Evolutionary conservation across 805 yeast genomes (phyloP), one percentile per base, ranked within the genome.

Genomic region (Teunomyces kruisii): DNA sequence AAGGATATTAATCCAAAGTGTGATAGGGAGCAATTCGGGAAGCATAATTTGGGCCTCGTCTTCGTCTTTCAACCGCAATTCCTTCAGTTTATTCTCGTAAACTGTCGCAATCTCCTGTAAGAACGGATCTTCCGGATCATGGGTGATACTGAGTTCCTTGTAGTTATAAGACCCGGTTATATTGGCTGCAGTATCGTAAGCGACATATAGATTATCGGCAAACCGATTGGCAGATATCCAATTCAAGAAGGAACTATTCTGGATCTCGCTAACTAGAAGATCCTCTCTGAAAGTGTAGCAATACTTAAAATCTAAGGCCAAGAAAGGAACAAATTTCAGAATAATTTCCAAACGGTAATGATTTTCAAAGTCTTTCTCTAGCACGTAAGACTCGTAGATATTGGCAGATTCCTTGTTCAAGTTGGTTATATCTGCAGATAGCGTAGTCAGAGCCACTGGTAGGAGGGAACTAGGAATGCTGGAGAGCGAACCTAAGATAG

Each of bases 381-480:
- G 42, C n/a, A 61, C 39, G 10, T 35, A 37, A 17, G 48, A 43
- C 33, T 55, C 53, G 43, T 60, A 64, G 7, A 42, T 39, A 44
- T 66, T 65, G 4, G 56, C 52, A 8, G 59, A 51, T 15, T 54
- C 60, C 9, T 45, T 45, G 16, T 39, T 38, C 30, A 58, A 40
- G 10, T 56, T 59, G 12, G 69, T 61, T 29, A 65, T 62, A 47
- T 65, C 70, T 12, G 59, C 55, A 2, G 67, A 58, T n/a, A 55
- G 40, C 1, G 56, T 42, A 4, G 46, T 46, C 27, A 54, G 46
- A 22, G 53, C 53, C 10, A 48, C 56, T 0, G 61, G 57, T 12
- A 64, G 42, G 17, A 59, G 51, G 12, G 39, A 40, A 3, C 47
- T 32, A 9, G 70, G 70, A 26, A 61, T 47, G 26, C 52, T 52